A percentile compares a stretch with the other conserved stretches of the same genome.
Evolutionary conservation across 495 filamentous ascomycete genomes (phyloP).

Genomic region (Copromyces sp.): DNA sequence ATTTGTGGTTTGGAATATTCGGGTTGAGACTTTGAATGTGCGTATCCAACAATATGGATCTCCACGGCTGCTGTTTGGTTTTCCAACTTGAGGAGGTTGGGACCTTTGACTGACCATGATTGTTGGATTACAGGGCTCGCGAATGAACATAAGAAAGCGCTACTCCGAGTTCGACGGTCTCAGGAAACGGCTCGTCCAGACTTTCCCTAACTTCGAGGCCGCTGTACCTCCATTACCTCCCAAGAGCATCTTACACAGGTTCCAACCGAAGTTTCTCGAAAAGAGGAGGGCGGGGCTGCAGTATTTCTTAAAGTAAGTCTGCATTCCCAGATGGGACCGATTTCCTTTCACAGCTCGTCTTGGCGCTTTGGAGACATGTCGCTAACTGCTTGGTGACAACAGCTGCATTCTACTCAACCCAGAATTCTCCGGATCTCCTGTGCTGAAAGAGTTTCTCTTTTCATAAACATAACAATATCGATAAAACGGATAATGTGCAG

Average conservation of each 20-base stretch:
- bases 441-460: constrained; percentile 48
- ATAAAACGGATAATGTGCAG: background rate
- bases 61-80: background rate
- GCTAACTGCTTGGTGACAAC: background rate
- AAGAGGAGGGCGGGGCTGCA: constrained; percentile 42
- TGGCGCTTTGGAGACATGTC: background rate
- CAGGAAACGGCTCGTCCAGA: constrained; percentile 36
- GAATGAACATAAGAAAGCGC: constrained; percentile 46
- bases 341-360: background rate
- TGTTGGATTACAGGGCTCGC: constrained; percentile 29
- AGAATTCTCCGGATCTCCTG: constrained; percentile 46
- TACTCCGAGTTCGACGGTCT: constrained; percentile 51
- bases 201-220: constrained; percentile 44
- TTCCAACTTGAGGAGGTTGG: background rate
- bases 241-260: constrained; percentile 45
- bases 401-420: constrained; percentile 49
- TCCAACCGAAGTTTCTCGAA: constrained; percentile 42
- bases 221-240: constrained; percentile 46
- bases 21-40: constrained; percentile 40
- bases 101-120: background rate
- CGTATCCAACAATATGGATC: constrained; percentile 6
- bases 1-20: constrained; percentile 47
- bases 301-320: constrained; percentile 45
- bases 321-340: background rate
- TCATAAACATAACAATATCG: constrained; percentile 22